phyloP scores from a whole-genome alignment of 2,329 filamentous ascomycete species.

The Eutypella sp. region DNA sequence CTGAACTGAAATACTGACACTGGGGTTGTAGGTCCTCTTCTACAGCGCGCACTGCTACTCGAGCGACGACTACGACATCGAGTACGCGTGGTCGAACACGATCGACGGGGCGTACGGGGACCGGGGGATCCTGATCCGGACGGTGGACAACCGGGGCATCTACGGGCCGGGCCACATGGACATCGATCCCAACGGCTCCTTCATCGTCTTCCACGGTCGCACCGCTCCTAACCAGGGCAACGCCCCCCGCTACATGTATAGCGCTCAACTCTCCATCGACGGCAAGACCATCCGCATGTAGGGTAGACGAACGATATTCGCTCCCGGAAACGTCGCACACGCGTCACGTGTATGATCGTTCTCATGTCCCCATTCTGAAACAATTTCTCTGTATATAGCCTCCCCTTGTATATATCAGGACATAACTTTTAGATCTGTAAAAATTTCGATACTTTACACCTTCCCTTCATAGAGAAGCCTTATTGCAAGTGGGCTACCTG shows the following conservation, averaged over 20 bases:
- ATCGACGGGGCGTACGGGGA: conserved; percentile 24
- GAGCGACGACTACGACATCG: conserved; percentile 28
- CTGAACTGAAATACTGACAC: not conserved
- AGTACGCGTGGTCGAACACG: conserved; percentile 26
- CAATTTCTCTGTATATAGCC: not conserved
- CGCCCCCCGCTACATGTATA: conserved; percentile 19
- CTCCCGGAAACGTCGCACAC: no score
- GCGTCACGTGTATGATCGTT: no score
- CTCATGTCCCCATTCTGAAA: no score
- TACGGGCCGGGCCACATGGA: conserved; percentile 26
- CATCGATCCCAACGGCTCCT: conserved; percentile 24
- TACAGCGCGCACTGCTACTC: conserved; percentile 28
- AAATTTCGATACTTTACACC: not conserved
- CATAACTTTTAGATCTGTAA: no score
- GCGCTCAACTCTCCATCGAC: conserved; percentile 19
- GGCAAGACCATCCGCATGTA: conserved; percentile 12
- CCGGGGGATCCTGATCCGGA: conserved; percentile 24
- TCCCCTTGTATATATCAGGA: no score
- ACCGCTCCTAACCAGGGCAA: conserved; percentile 11
- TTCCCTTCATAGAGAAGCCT: no score
- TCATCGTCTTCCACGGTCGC: conserved; percentile 25
- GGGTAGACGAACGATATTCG: no score
- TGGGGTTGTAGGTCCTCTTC: conserved; percentile 19
- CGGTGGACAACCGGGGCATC: conserved; percentile 21
- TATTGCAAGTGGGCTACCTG: no score